Evolutionary conservation across 139 green algal species (phyloP), one percentile per base, ranked within the genome.

Genomic region (Pedinophyceae sp.): DNA sequence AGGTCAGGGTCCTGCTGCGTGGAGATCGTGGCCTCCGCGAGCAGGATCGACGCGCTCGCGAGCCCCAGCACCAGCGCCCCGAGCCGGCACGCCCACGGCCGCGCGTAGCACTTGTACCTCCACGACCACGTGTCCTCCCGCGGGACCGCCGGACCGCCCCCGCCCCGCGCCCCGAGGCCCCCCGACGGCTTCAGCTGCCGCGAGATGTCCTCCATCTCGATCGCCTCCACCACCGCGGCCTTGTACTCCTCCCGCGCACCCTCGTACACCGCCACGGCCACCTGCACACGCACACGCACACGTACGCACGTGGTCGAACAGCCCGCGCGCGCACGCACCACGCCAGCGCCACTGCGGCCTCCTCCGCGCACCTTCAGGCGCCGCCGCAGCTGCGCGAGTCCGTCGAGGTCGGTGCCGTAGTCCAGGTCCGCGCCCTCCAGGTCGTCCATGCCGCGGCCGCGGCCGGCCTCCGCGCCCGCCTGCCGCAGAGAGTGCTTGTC

Each of bases 21-120:
- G 43, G 71, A 70, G 47, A 95, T 93, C 46, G 86, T 93, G 27
- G 74, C 75, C 66, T 95, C 86, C 10, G 68, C 80, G 75, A 87
- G 93, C 26, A 95, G 62, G 20, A 94, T 68, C 39, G 75, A 55
- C 20, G 72, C 40, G 19, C 71, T 85, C 17, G 80, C 39, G 1
- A 60, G 20, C 1, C 45, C 79, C 39, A 87, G 61, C 34, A 43
- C 34, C 34, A 43, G 34, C 10, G 34, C 34, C 34, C 10, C 34
- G 10, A 43, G 34, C 34, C 34, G 34, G 10, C 34, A 13, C 10
- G 13, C 34, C 34, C 34, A 43, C 34, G 34, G 34, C 34, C 13
- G 10, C 10, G 34, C 34, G 34, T 43, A 43, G 34, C 34, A 43
- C 13, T 43, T 7, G 34, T 19, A 43, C 10, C 7, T 43, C 34